These are phyloP conservation scores for Blastocladiella britannica DNA, from an alignment of 192 early-diverging fungal species.

Conservation along the genomic window DNA sequence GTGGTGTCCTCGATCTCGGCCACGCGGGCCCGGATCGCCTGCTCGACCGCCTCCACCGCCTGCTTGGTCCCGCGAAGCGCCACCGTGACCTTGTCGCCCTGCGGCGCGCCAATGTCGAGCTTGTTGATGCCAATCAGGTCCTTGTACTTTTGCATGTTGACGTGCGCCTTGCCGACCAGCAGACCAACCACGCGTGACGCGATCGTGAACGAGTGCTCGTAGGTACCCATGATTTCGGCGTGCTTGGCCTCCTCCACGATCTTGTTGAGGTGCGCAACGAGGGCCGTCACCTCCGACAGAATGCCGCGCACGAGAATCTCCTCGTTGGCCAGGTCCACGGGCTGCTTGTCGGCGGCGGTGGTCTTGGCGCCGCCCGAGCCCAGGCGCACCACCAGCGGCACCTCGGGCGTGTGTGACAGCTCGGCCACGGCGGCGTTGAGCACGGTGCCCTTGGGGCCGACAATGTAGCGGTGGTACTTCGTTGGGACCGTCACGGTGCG, in stretches of 20 bases:
- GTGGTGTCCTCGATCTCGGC: conserved; percentile 49
- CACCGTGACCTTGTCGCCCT: conserved; percentile 32
- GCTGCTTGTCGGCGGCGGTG: background rate
- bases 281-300: conserved; percentile 49
- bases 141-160: conserved; percentile 54
- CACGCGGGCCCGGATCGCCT: conserved; percentile 38
- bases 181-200: conserved; percentile 42
- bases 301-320: conserved; percentile 62
- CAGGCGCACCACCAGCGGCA: conserved; percentile 50
- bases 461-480: conserved; percentile 55
- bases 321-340: conserved; percentile 13
- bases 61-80: conserved; percentile 56
- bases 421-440: no score
- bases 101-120: conserved; percentile 11
- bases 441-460: conserved; percentile 50
- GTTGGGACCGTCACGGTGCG: conserved; percentile 37
- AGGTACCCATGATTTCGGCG: conserved; percentile 45
- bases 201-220: conserved; percentile 44
- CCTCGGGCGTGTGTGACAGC: no score
- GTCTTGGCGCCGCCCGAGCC: conserved; percentile 20
- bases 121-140: conserved; percentile 40
- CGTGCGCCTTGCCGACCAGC: conserved; percentile 80
- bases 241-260: conserved; percentile 48
- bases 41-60: conserved; percentile 27
- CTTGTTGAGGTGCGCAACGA: conserved; percentile 39